Base-by-base conservation (phyloP, 768 basidiomycete species). In the Coprinopsis marcescibilis region DNA sequence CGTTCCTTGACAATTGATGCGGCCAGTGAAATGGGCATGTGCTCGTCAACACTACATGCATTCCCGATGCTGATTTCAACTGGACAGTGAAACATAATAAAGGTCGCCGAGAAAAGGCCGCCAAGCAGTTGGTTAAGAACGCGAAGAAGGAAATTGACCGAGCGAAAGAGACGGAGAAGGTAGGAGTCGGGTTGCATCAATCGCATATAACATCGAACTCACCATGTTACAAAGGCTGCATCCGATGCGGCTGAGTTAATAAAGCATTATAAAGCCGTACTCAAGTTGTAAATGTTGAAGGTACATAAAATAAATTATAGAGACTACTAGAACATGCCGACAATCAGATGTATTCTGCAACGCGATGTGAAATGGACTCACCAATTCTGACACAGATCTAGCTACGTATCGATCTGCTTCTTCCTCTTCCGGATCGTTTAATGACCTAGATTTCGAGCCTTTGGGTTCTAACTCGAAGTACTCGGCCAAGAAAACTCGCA, bases 401-500 rank as follows among this genome's bases (percentile, higher is more conserved):
- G 33, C 20, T 15, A 43, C 29, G 13, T 1, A 26, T 8, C 21
- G 7, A 8, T 24, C 8, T 8, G 20, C 6, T 17, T 8, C 20
- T 17, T 24, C 7, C 17, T 43, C 41, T 4, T 43, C 26, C 8
- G 2, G 17, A 43, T 49, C 42, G 10, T 49, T 42, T 20, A 24
- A 7, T 3, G 38, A 48, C 15, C 41, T 23, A 11, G 21, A 14
- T 5, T 39, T 37, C 8, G 11, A 19, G 25, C 70, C 61, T 20
- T 72, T 64, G 0, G 87, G 82, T 10, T 64, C 70, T 38, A 90
- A 62, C 46, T 85, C 76, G 2, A 98, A 75, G 64, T 98, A 99
- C 66, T 97, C 96, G 1, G 86, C 73, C 56, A 91, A 76, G 60
- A 97, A 93, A 1, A 96, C 78, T 25, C 95, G 75, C 30, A 97